These are phyloP conservation scores for Monilinia laxa DNA, from an alignment of 2,329 filamentous ascomycete genomes.

Conservation along the genomic window DNA sequence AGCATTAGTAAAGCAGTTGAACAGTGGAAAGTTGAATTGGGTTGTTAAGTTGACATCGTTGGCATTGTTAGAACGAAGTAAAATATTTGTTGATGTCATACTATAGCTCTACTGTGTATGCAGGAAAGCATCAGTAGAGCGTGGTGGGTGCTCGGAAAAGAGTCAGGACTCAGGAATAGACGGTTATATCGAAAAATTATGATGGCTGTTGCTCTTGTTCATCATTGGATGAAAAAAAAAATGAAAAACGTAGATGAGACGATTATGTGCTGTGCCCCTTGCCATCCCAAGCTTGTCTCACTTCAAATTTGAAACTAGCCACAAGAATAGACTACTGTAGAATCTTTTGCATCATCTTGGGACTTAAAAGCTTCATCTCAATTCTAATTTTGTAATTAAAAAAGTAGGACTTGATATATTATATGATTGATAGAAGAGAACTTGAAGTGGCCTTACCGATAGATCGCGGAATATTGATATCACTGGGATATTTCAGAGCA, in stretches of 20 bases:
- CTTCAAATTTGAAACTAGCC: constrained; percentile 15
- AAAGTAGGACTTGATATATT: neutral
- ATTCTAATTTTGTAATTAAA: neutral
- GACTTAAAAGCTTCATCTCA: constrained; percentile 8
- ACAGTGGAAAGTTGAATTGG: neutral
- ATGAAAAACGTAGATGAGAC: neutral
- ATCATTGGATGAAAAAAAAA: neutral
- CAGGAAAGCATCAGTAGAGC: neutral
- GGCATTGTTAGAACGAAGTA: neutral
- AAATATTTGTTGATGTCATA: neutral
- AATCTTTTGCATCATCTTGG: constrained; percentile 1
- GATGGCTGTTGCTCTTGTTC: neutral
- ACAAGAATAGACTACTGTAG: neutral
- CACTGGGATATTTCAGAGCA: too few species aligned
- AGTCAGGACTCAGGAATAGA: neutral
- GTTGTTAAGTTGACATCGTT: neutral
- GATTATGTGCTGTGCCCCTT: constrained; percentile 9
- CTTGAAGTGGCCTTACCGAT: neutral
- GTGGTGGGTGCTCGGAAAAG: neutral
- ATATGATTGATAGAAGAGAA: neutral
- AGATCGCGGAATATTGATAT: too few species aligned
- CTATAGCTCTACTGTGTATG: neutral
- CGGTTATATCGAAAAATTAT: neutral
- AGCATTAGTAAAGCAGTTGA: neutral
- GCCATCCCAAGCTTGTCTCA: neutral